phyloP scores from a whole-genome alignment of 2,329 filamentous ascomycete species.

The Aspergillaceae sp. region DNA sequence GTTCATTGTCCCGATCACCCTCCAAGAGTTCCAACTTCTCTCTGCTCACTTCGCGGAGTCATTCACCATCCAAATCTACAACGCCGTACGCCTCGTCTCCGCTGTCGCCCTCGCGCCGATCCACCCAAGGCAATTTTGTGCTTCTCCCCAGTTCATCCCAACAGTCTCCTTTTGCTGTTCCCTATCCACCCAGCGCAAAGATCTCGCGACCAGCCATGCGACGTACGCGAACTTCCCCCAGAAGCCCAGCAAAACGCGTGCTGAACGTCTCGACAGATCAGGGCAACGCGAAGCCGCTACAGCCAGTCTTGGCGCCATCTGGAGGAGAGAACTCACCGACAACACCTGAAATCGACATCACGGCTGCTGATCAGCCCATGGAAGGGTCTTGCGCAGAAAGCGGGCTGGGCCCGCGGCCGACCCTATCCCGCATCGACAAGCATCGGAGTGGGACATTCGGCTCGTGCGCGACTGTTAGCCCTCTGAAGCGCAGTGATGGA shows the following conservation, averaged over 20 bases:
- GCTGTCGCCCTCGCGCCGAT: conserved; percentile 50
- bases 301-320: conserved; percentile 37
- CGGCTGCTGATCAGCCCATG: conserved; percentile 11
- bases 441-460: conserved; percentile 40
- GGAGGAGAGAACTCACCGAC: conserved; percentile 40
- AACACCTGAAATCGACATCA: conserved; percentile 21
- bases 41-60: conserved; percentile 45
- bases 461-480: conserved; percentile 57
- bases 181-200: conserved; percentile 58
- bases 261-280: conserved; percentile 62
- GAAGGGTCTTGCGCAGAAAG: conserved; percentile 15
- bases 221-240: conserved; percentile 58
- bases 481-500: conserved; percentile 83
- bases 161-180: conserved; percentile 52
- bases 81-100: conserved; percentile 43
- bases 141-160: conserved; percentile 37
- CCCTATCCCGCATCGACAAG: conserved; percentile 42
- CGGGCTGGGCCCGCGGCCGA: conserved; percentile 27
- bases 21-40: conserved; percentile 68
- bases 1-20: conserved; percentile 86
- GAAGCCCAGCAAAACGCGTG: conserved; percentile 71
- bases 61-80: conserved; percentile 43
- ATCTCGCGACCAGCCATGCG: conserved; percentile 42
- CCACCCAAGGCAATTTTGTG: conserved; percentile 47
- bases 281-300: conserved; percentile 56